These are phyloP conservation scores for Ceratobasidium sp. DNA, from an alignment of 1,284 basidiomycete species.

Conservation along the genomic window DNA sequence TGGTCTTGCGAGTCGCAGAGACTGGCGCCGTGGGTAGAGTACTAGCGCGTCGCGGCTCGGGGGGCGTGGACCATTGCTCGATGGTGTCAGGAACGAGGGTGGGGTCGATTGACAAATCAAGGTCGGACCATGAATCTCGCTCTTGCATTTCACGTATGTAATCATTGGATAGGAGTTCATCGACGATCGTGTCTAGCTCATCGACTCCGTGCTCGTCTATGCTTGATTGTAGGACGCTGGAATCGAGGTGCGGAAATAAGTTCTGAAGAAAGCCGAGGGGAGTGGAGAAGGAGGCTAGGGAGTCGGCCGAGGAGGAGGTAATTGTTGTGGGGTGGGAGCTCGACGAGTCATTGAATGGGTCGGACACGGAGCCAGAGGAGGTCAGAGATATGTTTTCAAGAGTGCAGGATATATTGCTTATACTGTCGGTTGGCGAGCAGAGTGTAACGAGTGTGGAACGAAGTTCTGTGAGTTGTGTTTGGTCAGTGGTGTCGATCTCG, in stretches of 20 bases:
- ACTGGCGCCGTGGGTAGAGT: background rate
- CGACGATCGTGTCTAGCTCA: constrained; percentile 33
- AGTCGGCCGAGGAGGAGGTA: constrained; percentile 7
- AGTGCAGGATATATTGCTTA: constrained; percentile 12
- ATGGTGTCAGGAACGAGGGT: constrained; percentile 8
- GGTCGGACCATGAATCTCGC: constrained; percentile 9
- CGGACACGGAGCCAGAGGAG: constrained; percentile 28
- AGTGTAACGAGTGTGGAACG: constrained; percentile 19
- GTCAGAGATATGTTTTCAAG: constrained; percentile 25
- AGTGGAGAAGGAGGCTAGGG: constrained; percentile 37
- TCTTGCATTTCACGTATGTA: constrained; percentile 38
- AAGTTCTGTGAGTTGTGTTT: constrained; percentile 5
- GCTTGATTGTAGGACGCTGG: constrained; percentile 20
- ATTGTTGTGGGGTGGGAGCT: constrained; percentile 21
- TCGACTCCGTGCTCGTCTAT: constrained; percentile 37
- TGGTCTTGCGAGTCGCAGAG: background rate
- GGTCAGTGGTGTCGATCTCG: constrained; percentile 22
- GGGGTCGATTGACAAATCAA: background rate
- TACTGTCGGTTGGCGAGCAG: constrained; percentile 1
- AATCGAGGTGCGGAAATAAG: constrained; percentile 31
- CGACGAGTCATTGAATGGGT: constrained; percentile 31
- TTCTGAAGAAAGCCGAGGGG: constrained; percentile 40
- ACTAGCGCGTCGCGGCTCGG: background rate
- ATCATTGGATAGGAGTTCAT: constrained; percentile 29
- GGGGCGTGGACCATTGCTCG: constrained; percentile 16